A percentile compares a stretch with the other conserved stretches of the same genome.
Evolutionary conservation across 2,329 filamentous ascomycete species (phyloP).

Genomic region (Aspergillus flavus): DNA sequence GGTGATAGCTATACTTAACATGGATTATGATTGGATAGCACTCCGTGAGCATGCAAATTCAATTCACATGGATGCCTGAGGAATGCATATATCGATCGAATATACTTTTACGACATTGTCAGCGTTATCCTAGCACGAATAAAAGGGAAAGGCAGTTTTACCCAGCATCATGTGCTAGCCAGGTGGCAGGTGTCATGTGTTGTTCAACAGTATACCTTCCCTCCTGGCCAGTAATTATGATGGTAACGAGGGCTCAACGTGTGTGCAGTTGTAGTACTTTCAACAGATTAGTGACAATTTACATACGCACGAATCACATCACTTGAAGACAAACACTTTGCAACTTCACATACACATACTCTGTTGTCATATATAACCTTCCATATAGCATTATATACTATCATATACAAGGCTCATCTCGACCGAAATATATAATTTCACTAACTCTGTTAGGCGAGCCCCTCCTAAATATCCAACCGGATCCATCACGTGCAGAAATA

Average conservation of each 20-base stretch:
- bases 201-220: too few species aligned
- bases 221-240: not conserved
- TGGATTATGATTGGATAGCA: too few species aligned
- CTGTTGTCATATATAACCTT: too few species aligned
- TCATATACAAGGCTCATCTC: not conserved
- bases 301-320: not conserved
- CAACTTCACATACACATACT: not conserved
- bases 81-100: too few species aligned
- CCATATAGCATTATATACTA: not conserved
- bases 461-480: not conserved
- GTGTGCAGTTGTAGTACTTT: not conserved
- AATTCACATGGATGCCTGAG: too few species aligned
- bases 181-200: not conserved
- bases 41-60: too few species aligned
- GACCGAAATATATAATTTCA: not conserved
- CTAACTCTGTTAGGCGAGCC: rapidly evolving
- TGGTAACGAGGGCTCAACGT: not conserved
- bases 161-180: not conserved
- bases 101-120: too few species aligned
- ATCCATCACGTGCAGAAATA: not conserved
- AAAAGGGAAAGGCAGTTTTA: too few species aligned
- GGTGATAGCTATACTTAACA: too few species aligned
- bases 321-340: not conserved
- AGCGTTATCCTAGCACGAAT: too few species aligned
- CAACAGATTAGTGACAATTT: not conserved